A percentile compares a stretch with the other conserved stretches of the same genome.
phyloP scores from a whole-genome alignment of 441 rosid genomes.

The Metrosideros polymorpha region DNA sequence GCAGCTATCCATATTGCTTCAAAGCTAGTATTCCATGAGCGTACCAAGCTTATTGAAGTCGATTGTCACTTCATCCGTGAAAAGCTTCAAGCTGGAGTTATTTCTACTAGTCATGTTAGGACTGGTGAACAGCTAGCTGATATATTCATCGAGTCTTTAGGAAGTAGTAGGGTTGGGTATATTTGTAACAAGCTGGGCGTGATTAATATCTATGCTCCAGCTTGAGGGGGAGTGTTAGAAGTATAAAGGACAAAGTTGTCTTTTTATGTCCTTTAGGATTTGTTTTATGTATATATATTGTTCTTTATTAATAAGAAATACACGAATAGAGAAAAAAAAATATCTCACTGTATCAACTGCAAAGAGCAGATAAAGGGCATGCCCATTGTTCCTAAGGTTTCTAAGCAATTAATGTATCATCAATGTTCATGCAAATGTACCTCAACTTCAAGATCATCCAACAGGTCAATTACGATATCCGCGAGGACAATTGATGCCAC shows the following conservation, averaged over 20 bases:
- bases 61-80: not conserved
- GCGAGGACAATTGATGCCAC: slow-evolving; percentile 55
- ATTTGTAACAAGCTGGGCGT: not conserved
- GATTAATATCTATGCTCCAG: not conserved
- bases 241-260: no score
- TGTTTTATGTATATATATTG: no score
- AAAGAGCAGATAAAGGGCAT: not conserved
- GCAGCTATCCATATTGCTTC: no score
- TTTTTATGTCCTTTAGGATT: no score
- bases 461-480: slow-evolving; percentile 38
- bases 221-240: not conserved
- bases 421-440: slow-evolving; percentile 20
- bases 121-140: not conserved
- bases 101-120: not conserved
- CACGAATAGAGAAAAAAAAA: not conserved
- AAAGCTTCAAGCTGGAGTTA: not conserved
- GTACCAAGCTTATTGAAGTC: no score
- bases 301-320: no score
- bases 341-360: not conserved
- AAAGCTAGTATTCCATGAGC: no score
- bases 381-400: not conserved
- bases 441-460: slow-evolving; percentile 70
- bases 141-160: not conserved
- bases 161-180: not conserved
- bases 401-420: not conserved